Base-by-base conservation (phyloP, 805 yeast species). In the Saccharomycopsis schoenii region DNA sequence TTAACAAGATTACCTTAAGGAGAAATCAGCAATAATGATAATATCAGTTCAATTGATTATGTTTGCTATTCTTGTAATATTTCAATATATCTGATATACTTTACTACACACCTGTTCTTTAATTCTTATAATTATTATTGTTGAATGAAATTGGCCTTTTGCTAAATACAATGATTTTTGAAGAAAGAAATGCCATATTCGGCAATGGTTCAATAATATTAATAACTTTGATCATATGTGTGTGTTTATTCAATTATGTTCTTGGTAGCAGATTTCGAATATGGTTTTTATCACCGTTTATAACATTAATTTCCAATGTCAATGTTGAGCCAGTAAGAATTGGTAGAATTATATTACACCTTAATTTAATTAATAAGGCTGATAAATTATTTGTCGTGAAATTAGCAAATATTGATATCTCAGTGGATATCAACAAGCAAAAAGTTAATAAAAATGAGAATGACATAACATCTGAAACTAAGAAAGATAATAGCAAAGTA, bases 361-460 rank as follows among this genome's bases (percentile, higher is more conserved):
- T 62, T 14, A 62, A 62, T 25, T 42, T 58, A 1, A 29, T 61
- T 37, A 51, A 39, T 15, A 47, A 43, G 19, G 43, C 40, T 50
- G 57, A 61, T 19, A 58, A 58, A 37, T 36, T 61, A 9, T 42
- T 62, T 2, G 65, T 57, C 6, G 47, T 60, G n/a, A 40, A 59
- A n/a, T 17, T 58, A 51, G 2, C 39, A 11, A 43, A 56, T 41
- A 15, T 61, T 9, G 34, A 25, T 21, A 25, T 61, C 8, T 17
- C 24, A 11, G 14, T 61, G 10, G 36, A 56, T 40, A 56, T 56
- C 14, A 56, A 56, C 14, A 41, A 10, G 1, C 40, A 41, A 41
- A 51, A 51, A 24, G 36, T 10, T 19, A 9, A n/a, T 9, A 56
- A 14, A 43, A 25, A 56, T 42, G 24, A 40, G 14, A 37, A 21